Conservation (phyloP, 2,329 filamentous ascomycete genomes). For the Herpomyces periplanetae region DNA sequence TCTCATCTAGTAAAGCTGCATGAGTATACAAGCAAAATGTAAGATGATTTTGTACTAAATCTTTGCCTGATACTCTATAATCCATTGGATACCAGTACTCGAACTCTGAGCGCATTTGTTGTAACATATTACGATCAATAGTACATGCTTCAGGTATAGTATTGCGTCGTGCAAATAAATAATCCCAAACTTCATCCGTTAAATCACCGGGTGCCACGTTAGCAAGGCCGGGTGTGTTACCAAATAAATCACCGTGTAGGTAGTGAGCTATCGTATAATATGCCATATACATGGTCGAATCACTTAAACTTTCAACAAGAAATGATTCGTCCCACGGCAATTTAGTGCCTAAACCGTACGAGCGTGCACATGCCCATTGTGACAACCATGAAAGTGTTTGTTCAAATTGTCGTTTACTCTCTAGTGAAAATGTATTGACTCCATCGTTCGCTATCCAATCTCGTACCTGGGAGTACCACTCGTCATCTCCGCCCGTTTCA, state of each 20-base stretch:
- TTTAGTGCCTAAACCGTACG: slow-evolving; percentile 66
- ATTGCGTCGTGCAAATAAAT: slow-evolving; percentile 42
- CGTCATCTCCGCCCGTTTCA: slow-evolving; percentile 21
- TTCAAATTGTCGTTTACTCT: slow-evolving; percentile 26
- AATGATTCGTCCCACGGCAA: slow-evolving; percentile 73
- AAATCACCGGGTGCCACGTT: slow-evolving; percentile 47
- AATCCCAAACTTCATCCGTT: slow-evolving; percentile 86
- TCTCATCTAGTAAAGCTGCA: slow-evolving; percentile 42
- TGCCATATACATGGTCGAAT: slow-evolving; percentile 69
- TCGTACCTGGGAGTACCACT: slow-evolving; percentile 39
- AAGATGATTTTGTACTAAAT: slow-evolving; percentile 65
- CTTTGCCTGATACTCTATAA: slow-evolving; percentile 55
- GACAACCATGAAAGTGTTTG: slow-evolving; percentile 66
- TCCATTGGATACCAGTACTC: slow-evolving; percentile 92
- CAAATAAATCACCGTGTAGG: slow-evolving; percentile 55
- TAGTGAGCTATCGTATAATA: slow-evolving; percentile 19
- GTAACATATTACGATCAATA: slow-evolving; percentile 30
- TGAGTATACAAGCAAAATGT: slow-evolving; percentile 90
- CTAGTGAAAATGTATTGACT: slow-evolving; percentile 43
- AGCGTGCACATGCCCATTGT: slow-evolving; percentile 74
- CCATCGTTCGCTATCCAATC: slow-evolving; percentile 26
- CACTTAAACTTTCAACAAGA: slow-evolving; percentile 62
- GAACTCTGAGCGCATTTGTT: slow-evolving; percentile 56
- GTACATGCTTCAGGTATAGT: slow-evolving; percentile 21
- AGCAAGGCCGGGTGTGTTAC: slow-evolving; percentile 23